Evolutionary conservation across 805 yeast species (phyloP).

Genomic region (Nakazawaea ishiwadae): DNA sequence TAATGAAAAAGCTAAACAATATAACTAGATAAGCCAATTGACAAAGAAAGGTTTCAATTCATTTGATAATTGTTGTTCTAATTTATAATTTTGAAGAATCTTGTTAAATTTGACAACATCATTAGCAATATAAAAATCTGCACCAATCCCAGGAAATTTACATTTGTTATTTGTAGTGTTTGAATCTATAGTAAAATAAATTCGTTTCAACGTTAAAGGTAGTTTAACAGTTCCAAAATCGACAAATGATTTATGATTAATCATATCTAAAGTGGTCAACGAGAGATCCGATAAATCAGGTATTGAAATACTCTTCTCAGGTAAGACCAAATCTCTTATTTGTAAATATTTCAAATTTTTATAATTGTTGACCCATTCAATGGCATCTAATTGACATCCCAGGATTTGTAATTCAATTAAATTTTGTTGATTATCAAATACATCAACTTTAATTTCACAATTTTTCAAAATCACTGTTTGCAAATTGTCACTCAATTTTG

Average conservation of each 20-base stretch:
- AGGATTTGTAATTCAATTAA: not conserved
- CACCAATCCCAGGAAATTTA: not conserved
- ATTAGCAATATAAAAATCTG: not conserved
- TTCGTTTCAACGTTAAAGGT: not conserved
- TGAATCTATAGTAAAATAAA: not conserved
- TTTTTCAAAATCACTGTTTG: not conserved
- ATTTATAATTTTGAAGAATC: not conserved
- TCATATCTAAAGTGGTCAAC: not conserved
- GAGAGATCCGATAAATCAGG: not conserved
- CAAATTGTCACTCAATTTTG: not conserved
- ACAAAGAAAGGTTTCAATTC: not conserved
- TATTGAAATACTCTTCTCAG: not conserved
- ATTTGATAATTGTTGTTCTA: not conserved
- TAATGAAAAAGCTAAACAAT: not conserved
- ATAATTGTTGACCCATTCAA: not conserved
- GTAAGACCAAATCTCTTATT: not conserved
- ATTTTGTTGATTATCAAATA: not conserved
- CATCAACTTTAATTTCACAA: not conserved
- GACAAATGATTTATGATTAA: not conserved
- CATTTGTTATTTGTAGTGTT: not conserved
- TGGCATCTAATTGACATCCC: not conserved
- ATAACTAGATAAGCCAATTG: not conserved
- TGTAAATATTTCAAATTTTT: not conserved
- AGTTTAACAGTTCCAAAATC: not conserved
- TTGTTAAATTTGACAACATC: not conserved